phyloP scores from a whole-genome alignment of 805 yeast species.

The Lachancea mirantina region DNA sequence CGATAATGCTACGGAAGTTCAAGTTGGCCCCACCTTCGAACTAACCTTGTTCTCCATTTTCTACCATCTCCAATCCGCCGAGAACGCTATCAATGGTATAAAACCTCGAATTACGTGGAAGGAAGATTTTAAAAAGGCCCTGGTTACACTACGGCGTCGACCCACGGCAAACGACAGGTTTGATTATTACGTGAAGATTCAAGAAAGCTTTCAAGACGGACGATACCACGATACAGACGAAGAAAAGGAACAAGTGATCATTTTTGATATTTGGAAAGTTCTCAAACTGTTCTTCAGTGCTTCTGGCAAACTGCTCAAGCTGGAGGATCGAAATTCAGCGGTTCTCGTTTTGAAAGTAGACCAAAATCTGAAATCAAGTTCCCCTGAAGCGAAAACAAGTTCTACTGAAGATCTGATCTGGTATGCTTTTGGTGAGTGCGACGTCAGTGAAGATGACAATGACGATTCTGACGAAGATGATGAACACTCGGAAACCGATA shows the following conservation, averaged over 20 bases:
- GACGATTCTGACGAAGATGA: slow-evolving; percentile 23
- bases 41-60: slow-evolving; percentile 56
- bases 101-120: slow-evolving; percentile 55
- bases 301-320: slow-evolving; percentile 55
- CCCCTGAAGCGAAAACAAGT: slow-evolving; percentile 17
- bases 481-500: slow-evolving; percentile 19
- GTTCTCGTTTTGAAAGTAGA: slow-evolving; percentile 55
- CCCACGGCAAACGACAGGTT: slow-evolving; percentile 20
- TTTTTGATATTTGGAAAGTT: slow-evolving; percentile 36
- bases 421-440: slow-evolving; percentile 46
- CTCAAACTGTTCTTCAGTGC: slow-evolving; percentile 58
- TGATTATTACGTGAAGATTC: slow-evolving; percentile 40
- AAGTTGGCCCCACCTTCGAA: slow-evolving; percentile 55
- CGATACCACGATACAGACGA: slow-evolving; percentile 60
- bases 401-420: slow-evolving; percentile 34
- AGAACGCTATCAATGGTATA: slow-evolving; percentile 26
- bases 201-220: slow-evolving; percentile 60
- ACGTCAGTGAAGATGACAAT: slow-evolving; percentile 23
- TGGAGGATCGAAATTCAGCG: slow-evolving; percentile 57
- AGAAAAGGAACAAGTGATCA: slow-evolving; percentile 29
- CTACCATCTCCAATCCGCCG: slow-evolving; percentile 38
- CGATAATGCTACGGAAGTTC: slow-evolving; percentile 13
- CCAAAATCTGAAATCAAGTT: slow-evolving; percentile 21
- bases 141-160: slow-evolving; percentile 35
- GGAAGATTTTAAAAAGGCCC: slow-evolving; percentile 57